Percentiles rank a stretch among this genome's conserved stretches.
phyloP scores from a whole-genome alignment of 1,284 basidiomycete species.

The Ceratobasidium sp. region DNA sequence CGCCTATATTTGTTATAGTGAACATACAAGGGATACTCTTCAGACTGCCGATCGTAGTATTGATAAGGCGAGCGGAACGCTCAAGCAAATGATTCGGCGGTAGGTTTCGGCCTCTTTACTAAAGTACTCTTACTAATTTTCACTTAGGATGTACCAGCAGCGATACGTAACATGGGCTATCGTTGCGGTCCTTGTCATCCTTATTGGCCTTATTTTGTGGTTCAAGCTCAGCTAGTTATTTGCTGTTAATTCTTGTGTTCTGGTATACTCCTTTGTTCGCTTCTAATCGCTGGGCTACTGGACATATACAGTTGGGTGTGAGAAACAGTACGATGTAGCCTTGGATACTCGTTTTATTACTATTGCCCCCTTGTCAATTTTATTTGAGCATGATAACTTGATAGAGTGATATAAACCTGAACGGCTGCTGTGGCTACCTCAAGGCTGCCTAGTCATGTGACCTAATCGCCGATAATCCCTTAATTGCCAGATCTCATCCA shows the following conservation, averaged over 20 bases:
- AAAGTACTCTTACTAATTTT: background rate
- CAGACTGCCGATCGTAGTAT: slow-evolving; percentile 68
- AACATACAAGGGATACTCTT: slow-evolving; percentile 91
- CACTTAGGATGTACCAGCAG: slow-evolving; percentile 51
- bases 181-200: slow-evolving; percentile 49
- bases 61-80: slow-evolving; percentile 67
- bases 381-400: background rate
- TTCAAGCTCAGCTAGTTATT: slow-evolving; percentile 49
- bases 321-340: slow-evolving; percentile 28
- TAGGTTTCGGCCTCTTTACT: slow-evolving; percentile 54
- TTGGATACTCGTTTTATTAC: slow-evolving; percentile 29
- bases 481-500: too few relatives aligned
- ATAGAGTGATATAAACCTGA: too few relatives aligned
- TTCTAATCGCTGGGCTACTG: slow-evolving; percentile 17
- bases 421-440: too few relatives aligned
- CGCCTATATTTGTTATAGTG: slow-evolving; percentile 53
- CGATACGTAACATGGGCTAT: slow-evolving; percentile 50
- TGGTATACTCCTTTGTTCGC: slow-evolving; percentile 8
- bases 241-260: background rate
- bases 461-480: too few relatives aligned
- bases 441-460: too few relatives aligned
- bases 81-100: slow-evolving; percentile 72
- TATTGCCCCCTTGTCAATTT: slow-evolving; percentile 12
- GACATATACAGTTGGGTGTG: slow-evolving; percentile 22
- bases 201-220: slow-evolving; percentile 51